phyloP scores from a whole-genome alignment of 306 rosid species.

The Quercus aquifolioides region DNA sequence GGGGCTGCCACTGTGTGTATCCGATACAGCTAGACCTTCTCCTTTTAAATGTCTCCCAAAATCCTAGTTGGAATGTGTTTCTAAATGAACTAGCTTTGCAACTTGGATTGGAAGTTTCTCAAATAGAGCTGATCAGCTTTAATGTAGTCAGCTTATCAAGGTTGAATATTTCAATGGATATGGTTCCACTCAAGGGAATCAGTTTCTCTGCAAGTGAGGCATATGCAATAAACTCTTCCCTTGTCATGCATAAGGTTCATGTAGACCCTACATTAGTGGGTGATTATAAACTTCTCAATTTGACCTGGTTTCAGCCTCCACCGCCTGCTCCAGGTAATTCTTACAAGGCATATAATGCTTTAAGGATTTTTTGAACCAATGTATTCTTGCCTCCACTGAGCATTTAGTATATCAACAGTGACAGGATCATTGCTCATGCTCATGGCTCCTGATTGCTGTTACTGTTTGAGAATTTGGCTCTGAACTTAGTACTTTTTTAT shows the following conservation, averaged over 20 bases:
- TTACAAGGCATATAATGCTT: not conserved
- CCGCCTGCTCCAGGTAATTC: slow-evolving; percentile 72
- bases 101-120: slow-evolving; percentile 57
- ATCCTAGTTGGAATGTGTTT: slow-evolving; percentile 58
- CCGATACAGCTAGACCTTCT: slow-evolving; percentile 92
- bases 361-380: not conserved
- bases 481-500: slow-evolving; percentile 7
- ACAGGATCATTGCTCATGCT: not conserved
- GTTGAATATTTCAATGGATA: slow-evolving; percentile 86
- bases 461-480: not conserved
- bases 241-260: slow-evolving; percentile 63
- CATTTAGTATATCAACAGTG: not conserved
- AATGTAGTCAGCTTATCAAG: slow-evolving; percentile 56
- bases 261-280: slow-evolving; percentile 66
- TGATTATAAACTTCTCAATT: slow-evolving; percentile 70
- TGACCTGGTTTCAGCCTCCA: slow-evolving; percentile 85
- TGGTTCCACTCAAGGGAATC: slow-evolving; percentile 67
- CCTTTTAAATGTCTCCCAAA: slow-evolving; percentile 78
- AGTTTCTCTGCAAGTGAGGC: slow-evolving; percentile 71
- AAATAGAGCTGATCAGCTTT: slow-evolving; percentile 78
- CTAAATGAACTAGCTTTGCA: slow-evolving; percentile 63
- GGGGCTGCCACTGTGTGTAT: slow-evolving; percentile 75
- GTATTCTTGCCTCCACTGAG: not conserved
- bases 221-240: slow-evolving; percentile 64
- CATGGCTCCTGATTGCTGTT: slow-evolving; percentile 9